Base-by-base conservation (phyloP, 768 basidiomycete genomes). In the Lactarius evosmus region DNA sequence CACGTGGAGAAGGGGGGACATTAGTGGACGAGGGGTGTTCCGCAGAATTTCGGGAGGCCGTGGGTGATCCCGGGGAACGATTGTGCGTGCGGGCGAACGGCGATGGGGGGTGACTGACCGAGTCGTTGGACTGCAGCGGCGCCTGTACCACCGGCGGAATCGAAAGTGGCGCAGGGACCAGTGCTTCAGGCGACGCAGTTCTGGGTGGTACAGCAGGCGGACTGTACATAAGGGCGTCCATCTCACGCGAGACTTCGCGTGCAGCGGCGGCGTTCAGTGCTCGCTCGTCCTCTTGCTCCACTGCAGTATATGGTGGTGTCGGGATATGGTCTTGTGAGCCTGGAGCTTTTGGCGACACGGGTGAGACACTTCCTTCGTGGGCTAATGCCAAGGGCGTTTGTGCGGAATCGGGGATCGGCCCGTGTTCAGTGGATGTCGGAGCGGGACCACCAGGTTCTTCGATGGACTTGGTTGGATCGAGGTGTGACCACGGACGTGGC, bases 191-290 rank as follows among this genome's bases (percentile, higher is more conserved):
- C 0, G 63, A 30, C 11, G 46, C 25, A 19, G 30, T 34, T 27
- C 27, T 61, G 22, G 67, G 69, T 67, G 62, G 38, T 60, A 58
- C 66, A 63, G 25, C 14, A 40, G 71, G 70, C 0, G 78, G 71
- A 60, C 67, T 74, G 65, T 78, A 80, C 61, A 76, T 78, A 19
- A 89, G 73, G 22, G 83, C 78, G 61, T 88, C 85, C 55, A 89
- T 69, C 70, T 89, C 89, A 14, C 83, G 80, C 14, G 81, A 81
- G 1, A 91, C 79, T 71, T 88, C 88, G 19, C 84, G 80, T 5
- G 87, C 87, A 30, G 85, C 88, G 19, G 88, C 89, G 1, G 82
- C 84, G 67, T 86, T 83, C 32, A 83, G 78, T n/a, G 77, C 78
- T 3, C 72, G 75, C 66, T 87, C 86, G 12, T 85, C 82, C 8